Percentiles rank a stretch among this genome's conserved stretches.
These are phyloP conservation scores for Marasmius sp. DNA, from an alignment of 1,284 basidiomycete species.

Conservation along the genomic window DNA sequence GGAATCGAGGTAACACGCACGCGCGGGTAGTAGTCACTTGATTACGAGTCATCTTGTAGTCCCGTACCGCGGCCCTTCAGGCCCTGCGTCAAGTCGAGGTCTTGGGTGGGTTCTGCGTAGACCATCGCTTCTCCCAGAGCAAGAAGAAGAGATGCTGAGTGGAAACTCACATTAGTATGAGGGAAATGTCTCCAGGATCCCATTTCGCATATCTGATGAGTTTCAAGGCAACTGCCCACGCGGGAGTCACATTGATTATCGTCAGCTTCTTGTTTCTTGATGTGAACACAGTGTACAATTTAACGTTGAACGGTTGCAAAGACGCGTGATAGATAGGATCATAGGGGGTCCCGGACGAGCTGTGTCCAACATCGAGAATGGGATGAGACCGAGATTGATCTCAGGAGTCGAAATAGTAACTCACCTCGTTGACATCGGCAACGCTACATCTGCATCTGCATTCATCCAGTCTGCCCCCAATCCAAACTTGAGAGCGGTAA, in stretches of 20 bases:
- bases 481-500: slow-evolving; percentile 48
- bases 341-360: slow-evolving; percentile 34
- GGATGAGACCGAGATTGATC: not conserved
- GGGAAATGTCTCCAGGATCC: slow-evolving; percentile 52
- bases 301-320: slow-evolving; percentile 46
- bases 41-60: not conserved
- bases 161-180: slow-evolving; percentile 40
- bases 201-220: slow-evolving; percentile 62
- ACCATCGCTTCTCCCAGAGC: slow-evolving; percentile 5
- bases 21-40: not conserved
- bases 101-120: not conserved
- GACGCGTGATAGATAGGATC: slow-evolving; percentile 62
- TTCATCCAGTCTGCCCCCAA: slow-evolving; percentile 75
- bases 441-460: slow-evolving; percentile 61
- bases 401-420: slow-evolving; percentile 25
- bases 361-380: slow-evolving; percentile 23
- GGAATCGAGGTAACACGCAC: not conserved
- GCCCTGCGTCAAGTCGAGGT: too few species aligned
- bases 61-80: too few species aligned
- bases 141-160: not conserved
- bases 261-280: slow-evolving; percentile 45
- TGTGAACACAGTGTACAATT: slow-evolving; percentile 55
- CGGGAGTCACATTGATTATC: slow-evolving; percentile 61
- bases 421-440: slow-evolving; percentile 62
- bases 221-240: slow-evolving; percentile 69